Percentiles rank a stretch among this genome's conserved stretches.
phyloP scores from a whole-genome alignment of 1,284 basidiomycete species.

The Sutorius eximius region DNA sequence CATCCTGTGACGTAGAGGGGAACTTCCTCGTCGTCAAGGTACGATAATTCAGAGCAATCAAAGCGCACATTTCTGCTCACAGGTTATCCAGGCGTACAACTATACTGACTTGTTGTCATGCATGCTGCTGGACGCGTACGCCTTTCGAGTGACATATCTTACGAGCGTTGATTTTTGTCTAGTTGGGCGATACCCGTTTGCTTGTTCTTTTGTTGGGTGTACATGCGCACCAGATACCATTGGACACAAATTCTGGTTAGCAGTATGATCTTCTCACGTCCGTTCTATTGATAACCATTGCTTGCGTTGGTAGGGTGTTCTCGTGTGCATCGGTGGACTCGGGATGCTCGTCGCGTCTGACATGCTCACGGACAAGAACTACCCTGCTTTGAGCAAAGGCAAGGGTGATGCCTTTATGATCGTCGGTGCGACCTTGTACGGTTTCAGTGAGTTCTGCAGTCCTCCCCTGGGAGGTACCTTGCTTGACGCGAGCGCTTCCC shows the following conservation, averaged over 20 bases:
- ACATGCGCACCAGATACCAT: constrained; percentile 76
- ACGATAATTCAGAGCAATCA: constrained; percentile 3
- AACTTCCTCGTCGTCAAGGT: constrained; percentile 83
- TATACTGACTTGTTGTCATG: constrained; percentile 85
- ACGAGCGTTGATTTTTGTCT: constrained; percentile 10
- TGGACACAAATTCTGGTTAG: constrained; percentile 78
- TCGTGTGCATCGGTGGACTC: constrained; percentile 73
- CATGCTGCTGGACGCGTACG: constrained; percentile 82
- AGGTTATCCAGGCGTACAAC: constrained; percentile 61
- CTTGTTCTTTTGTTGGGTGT: constrained; percentile 78
- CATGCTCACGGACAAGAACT: constrained; percentile 68
- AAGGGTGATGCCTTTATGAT: constrained; percentile 89
- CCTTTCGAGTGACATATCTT: constrained; percentile 10
- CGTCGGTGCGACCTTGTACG: constrained; percentile 80
- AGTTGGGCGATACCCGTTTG: constrained; percentile 88
- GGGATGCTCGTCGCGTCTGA: constrained; percentile 77
- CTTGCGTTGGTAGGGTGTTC: constrained; percentile 52
- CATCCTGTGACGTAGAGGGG: constrained; percentile 78
- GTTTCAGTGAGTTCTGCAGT: constrained; percentile 60
- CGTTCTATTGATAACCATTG: background rate
- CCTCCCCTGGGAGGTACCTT: background rate
- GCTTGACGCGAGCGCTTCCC: background rate
- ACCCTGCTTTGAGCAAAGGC: constrained; percentile 59
- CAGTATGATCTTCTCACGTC: constrained; percentile 1
- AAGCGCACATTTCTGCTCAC: background rate